phyloP scores from a whole-genome alignment of 1,284 basidiomycete genomes.

The Fomitopsis palustris region DNA sequence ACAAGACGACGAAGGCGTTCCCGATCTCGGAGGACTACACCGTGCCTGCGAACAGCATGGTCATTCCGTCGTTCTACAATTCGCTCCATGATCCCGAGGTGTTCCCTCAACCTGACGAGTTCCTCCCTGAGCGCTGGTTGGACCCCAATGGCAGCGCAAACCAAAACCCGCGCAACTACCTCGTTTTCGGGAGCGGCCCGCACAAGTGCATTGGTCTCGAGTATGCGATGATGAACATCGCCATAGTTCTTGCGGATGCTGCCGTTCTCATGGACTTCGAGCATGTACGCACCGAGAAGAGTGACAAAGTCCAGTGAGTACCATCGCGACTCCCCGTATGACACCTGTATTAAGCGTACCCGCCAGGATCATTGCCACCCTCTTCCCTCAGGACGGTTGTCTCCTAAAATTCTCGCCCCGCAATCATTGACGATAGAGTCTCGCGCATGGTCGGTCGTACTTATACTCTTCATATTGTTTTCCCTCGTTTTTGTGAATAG shows the following conservation, averaged over 20 bases:
- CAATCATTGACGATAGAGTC: conserved; percentile 11
- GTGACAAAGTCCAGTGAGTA: conserved; percentile 81
- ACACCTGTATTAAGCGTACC: conserved; percentile 4
- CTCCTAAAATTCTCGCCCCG: conserved; percentile 74
- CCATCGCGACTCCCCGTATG: conserved; percentile 4
- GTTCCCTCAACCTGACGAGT: conserved; percentile 84
- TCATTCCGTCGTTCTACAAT: conserved; percentile 96
- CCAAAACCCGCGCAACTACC: conserved; percentile 89
- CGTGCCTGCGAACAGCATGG: conserved; percentile 88
- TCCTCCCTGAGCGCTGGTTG: conserved; percentile 92
- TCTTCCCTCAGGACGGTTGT: conserved; percentile 95
- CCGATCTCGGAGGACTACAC: conserved; percentile 90
- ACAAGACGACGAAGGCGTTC: conserved; percentile 86
- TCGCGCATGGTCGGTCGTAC: background rate
- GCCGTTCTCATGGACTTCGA: conserved; percentile 84
- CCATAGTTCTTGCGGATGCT: conserved; percentile 83
- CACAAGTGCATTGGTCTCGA: conserved; percentile 93
- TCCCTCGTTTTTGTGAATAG: background rate
- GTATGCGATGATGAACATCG: conserved; percentile 93
- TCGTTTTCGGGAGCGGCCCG: conserved; percentile 94
- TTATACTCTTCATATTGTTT: conserved; percentile 1
- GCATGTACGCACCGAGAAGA: conserved; percentile 78
- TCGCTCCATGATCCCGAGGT: conserved; percentile 88
- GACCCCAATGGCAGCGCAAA: conserved; percentile 81
- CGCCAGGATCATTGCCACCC: conserved; percentile 80